Percentiles rank a stretch among this genome's conserved stretches.
Evolutionary conservation across 2,329 filamentous ascomycete species (phyloP).

Genomic region (Arthrobotrys sphaeroides): DNA sequence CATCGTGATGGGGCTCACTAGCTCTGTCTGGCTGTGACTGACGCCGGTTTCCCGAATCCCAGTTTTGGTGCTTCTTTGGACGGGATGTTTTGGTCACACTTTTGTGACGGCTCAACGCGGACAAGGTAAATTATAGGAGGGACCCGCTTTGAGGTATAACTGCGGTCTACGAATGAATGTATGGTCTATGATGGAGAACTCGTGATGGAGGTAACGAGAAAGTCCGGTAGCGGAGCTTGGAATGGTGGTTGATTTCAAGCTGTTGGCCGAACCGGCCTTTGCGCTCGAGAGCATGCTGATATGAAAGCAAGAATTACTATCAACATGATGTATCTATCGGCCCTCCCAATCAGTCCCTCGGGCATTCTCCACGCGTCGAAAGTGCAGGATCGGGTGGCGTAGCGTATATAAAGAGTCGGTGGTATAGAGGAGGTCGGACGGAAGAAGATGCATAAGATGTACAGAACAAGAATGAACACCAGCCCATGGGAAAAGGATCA

Average conservation of each 20-base stretch:
- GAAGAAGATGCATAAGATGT: conserved; percentile 50
- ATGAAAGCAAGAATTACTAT: conserved; percentile 49
- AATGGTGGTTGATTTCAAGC: conserved; percentile 10
- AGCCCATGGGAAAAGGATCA: conserved; percentile 53
- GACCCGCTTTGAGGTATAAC: conserved; percentile 31
- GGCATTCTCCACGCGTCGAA: conserved; percentile 46
- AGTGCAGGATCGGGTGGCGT: conserved; percentile 16
- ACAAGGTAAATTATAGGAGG: background rate
- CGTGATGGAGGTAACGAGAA: background rate
- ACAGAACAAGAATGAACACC: conserved; percentile 56
- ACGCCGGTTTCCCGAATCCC: background rate
- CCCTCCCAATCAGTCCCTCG: conserved; percentile 21
- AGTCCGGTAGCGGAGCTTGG: background rate
- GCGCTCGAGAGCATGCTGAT: conserved; percentile 34
- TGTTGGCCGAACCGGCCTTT: conserved; percentile 5
- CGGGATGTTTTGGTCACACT: conserved; percentile 16
- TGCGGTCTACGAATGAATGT: background rate
- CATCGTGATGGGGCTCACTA: conserved; percentile 20
- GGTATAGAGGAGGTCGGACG: conserved; percentile 41
- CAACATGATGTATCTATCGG: conserved; percentile 52
- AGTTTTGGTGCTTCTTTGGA: conserved; percentile 14
- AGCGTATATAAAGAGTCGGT: conserved; percentile 32
- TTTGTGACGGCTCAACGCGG: conserved; percentile 44
- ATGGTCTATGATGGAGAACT: no score
- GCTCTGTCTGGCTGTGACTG: background rate